Evolutionary conservation across 2,329 filamentous ascomycete genomes (phyloP), one percentile per base, ranked within the genome.

Genomic region (Neonectria ditissima): DNA sequence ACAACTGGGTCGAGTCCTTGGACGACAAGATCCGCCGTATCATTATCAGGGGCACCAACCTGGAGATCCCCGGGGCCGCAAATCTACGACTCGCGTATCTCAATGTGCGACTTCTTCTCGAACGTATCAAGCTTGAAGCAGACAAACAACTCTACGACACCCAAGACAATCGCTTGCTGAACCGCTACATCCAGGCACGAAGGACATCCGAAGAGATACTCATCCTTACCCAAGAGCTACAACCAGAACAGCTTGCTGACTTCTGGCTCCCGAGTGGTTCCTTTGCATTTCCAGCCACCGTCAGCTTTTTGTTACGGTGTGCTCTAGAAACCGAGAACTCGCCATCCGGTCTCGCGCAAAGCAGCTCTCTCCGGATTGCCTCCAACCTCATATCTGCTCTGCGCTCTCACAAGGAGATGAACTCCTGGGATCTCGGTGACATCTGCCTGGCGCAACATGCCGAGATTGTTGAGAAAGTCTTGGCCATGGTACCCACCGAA

Each of bases 31-130:
- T 79, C 3, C 80, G 82, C 3, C 73, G 74, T 1, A 73, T 82
- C 11, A 78, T 84, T 18, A 74, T 82, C 1, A 77, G 82, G 4
- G 83, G 83, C 1, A 79, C 75, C 2, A 71, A 78, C 16, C 66
- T 85, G 0, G 70, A 77, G 2, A 70, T 79, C 0, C 80, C 81
- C 0, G 85, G 84, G 0, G 81, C 82, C 0, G 78, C 83, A 6
- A 87, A 87, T 54, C 76, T 87, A 14, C 82, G 84, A 3, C 72
- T 87, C 2, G 78, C 82, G 1, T 87, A 86, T 65, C 69, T 87
- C 1, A 82, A 82, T 0, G 76, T 82, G 6, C 80, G 80, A 37
- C 75, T 87, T 3, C 73, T 87, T 0, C 74, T 83, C 0, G 78
- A 81, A 26, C 79, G 84, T 2, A 80, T 87, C 22, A 78, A 80